A percentile compares a stretch with the other conserved stretches of the same genome.
Conservation (phyloP, 768 basidiomycete species). For the Trametes punicea region DNA sequence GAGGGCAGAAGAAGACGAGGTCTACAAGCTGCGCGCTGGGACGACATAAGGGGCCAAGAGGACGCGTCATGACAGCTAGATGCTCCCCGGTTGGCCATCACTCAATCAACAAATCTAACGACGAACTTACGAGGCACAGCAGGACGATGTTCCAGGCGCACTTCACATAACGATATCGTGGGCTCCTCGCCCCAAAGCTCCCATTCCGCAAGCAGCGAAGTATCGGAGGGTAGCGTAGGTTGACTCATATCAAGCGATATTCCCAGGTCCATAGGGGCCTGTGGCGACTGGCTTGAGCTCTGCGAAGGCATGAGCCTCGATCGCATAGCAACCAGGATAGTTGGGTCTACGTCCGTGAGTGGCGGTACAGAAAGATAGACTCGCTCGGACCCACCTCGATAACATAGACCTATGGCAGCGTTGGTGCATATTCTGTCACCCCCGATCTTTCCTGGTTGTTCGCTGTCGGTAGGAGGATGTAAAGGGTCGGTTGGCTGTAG, state of each 20-base stretch:
- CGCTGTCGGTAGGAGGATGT: constrained; percentile 31
- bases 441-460: constrained; percentile 22
- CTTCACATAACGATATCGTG: constrained; percentile 58
- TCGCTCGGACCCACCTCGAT: constrained; percentile 44
- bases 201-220: constrained; percentile 37
- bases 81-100: neutral
- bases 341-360: constrained; percentile 40
- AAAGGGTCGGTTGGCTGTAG: constrained; percentile 31
- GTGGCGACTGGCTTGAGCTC: constrained; percentile 23
- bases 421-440: constrained; percentile 47
- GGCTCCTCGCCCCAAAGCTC: constrained; percentile 60
- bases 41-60: constrained; percentile 45
- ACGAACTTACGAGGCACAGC: constrained; percentile 39
- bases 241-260: constrained; percentile 34
- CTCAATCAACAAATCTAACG: neutral
- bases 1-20: constrained; percentile 41
- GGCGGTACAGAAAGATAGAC: neutral
- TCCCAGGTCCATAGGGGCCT: constrained; percentile 41
- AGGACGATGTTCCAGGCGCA: constrained; percentile 50
- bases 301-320: constrained; percentile 46
- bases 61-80: constrained; percentile 41
- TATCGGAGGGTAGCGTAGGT: constrained; percentile 29
- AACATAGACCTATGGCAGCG: constrained; percentile 59
- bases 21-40: constrained; percentile 37
- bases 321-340: constrained; percentile 62